A percentile compares a stretch with the other conserved stretches of the same genome.
Evolutionary conservation across 169 alveolate genomes (phyloP).

Genomic region (Cryptosporidium muris): DNA sequence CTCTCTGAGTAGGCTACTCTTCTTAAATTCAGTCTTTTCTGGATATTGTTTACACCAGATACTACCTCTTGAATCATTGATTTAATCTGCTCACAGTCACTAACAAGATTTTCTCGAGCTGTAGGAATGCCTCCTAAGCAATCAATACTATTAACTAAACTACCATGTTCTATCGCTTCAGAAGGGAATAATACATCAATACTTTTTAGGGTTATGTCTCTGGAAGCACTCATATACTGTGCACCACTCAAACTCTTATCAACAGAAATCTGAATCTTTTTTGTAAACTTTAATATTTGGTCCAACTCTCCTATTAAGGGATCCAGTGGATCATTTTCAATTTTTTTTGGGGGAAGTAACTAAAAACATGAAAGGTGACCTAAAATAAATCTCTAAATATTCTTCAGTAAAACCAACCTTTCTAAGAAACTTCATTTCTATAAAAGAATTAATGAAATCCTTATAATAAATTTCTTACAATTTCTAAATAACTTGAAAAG

Average conservation of each 20-base stretch:
- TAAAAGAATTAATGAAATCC: background rate
- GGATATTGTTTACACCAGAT: constrained; percentile 48
- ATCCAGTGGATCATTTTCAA: constrained; percentile 57
- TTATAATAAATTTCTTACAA: too few species aligned
- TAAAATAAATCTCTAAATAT: background rate
- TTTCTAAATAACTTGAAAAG: too few species aligned
- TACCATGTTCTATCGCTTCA: constrained; percentile 65
- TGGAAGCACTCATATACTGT: constrained; percentile 6
- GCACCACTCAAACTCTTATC: constrained; percentile 44
- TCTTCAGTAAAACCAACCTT: constrained; percentile 31
- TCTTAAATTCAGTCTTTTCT: constrained; percentile 40
- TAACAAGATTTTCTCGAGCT: constrained; percentile 49
- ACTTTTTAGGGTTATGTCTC: constrained; percentile 24
- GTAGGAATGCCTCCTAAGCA: constrained; percentile 55
- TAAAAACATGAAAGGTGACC: background rate
- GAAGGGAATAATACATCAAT: constrained; percentile 33
- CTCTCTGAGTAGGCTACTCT: constrained; percentile 70
- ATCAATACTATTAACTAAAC: constrained; percentile 56
- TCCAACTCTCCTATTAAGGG: constrained; percentile 67
- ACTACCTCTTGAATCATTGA: constrained; percentile 57
- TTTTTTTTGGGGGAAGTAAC: constrained; percentile 30
- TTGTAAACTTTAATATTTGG: constrained; percentile 47
- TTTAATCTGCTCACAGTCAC: constrained; percentile 62
- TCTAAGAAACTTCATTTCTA: constrained; percentile 34
- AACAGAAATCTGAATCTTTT: constrained; percentile 39